A percentile compares a stretch with the other conserved stretches of the same genome.
phyloP scores from a whole-genome alignment of 2,329 filamentous ascomycete genomes.

The Phialophora macrospora region DNA sequence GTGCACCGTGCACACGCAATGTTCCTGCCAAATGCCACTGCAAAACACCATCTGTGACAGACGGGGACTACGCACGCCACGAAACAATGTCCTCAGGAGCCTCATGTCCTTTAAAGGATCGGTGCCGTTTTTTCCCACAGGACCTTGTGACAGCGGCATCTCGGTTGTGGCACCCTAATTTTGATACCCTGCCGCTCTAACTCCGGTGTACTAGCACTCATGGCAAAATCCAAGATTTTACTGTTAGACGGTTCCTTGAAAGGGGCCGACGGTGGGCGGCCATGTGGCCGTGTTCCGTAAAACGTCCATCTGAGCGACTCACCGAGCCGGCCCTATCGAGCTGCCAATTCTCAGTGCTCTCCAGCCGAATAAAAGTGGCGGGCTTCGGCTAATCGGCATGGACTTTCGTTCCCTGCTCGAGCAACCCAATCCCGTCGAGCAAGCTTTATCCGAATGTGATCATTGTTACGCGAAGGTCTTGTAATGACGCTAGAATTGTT shows the following conservation, averaged over 20 bases:
- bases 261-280: conserved; percentile 2
- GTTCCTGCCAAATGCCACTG: neutral
- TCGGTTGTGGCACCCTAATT: conserved; percentile 15
- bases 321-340: neutral
- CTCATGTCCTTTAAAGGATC: neutral
- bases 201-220: neutral
- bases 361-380: neutral
- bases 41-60: neutral
- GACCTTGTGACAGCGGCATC: conserved; percentile 10
- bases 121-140: no score
- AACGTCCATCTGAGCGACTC: neutral
- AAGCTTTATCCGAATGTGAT: neutral
- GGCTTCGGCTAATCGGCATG: conserved; percentile 17
- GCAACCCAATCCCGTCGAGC: neutral
- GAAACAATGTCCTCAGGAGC: neutral
- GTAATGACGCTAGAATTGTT: conserved; percentile 1
- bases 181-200: neutral
- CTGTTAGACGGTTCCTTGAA: no score
- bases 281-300: conserved; percentile 5
- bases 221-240: neutral
- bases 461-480: neutral
- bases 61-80: no score
- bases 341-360: neutral
- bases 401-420: neutral
- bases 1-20: neutral